phyloP scores from a whole-genome alignment of 805 yeast species.

The Candida ponderosae region DNA sequence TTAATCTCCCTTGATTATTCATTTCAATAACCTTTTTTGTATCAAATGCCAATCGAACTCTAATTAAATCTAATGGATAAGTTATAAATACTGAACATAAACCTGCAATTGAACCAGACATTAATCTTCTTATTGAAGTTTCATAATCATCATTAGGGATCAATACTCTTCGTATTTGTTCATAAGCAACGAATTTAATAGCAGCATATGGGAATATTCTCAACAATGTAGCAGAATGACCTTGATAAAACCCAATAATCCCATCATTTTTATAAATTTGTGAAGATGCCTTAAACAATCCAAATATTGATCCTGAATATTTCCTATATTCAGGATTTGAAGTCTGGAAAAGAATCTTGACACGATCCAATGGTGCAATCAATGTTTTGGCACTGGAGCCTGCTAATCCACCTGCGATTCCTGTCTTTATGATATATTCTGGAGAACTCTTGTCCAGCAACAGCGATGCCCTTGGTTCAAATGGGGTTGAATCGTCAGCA shows the following conservation, averaged over 20 bases:
- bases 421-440: slow-evolving; percentile 77
- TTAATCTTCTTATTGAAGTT: slow-evolving; percentile 69
- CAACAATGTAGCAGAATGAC: slow-evolving; percentile 88
- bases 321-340: slow-evolving; percentile 81
- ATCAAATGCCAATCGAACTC: slow-evolving; percentile 89
- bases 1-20: slow-evolving; percentile 14
- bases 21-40: slow-evolving; percentile 31
- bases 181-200: slow-evolving; percentile 92
- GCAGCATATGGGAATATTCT: slow-evolving; percentile 97
- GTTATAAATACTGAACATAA: slow-evolving; percentile 80
- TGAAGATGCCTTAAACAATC: slow-evolving; percentile 65
- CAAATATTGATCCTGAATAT: slow-evolving; percentile 73
- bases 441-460: slow-evolving; percentile 53
- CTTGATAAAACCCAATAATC: slow-evolving; percentile 76
- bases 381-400: slow-evolving; percentile 95
- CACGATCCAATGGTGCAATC: slow-evolving; percentile 92
- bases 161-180: slow-evolving; percentile 73
- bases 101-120: slow-evolving; percentile 90
- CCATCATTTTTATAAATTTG: slow-evolving; percentile 69
- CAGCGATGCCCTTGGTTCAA: slow-evolving; percentile 12
- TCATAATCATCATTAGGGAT: slow-evolving; percentile 74
- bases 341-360: slow-evolving; percentile 92
- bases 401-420: slow-evolving; percentile 90
- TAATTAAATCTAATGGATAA: slow-evolving; percentile 83
- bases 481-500: slow-evolving; percentile 14